These are phyloP conservation scores for Botrytis aclada DNA, from an alignment of 2,329 filamentous ascomycete genomes.

Conservation along the genomic window DNA sequence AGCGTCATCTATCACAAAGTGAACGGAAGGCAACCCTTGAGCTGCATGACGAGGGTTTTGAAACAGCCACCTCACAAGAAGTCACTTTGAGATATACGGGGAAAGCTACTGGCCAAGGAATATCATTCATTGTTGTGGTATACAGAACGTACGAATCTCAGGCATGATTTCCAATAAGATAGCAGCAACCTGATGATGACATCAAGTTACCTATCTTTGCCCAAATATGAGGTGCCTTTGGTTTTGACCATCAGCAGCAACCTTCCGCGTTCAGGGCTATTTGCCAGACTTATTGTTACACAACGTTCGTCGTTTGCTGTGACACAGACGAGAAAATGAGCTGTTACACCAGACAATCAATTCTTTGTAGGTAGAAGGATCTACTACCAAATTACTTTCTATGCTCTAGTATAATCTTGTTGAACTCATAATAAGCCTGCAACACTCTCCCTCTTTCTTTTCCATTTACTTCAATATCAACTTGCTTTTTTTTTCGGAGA, in stretches of 20 bases:
- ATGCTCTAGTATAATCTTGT: not conserved
- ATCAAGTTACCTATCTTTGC: not conserved
- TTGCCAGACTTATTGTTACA: not conserved
- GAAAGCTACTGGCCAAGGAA: not conserved
- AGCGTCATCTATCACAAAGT: not conserved
- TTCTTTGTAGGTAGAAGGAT: not conserved
- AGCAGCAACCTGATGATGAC: not conserved
- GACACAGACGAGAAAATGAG: not conserved
- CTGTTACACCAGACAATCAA: not conserved
- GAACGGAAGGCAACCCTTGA: not conserved
- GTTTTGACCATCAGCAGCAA: not conserved
- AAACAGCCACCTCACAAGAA: not conserved
- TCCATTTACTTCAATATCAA: not conserved
- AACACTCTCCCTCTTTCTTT: not conserved
- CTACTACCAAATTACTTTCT: not conserved
- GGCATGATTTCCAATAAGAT: not conserved
- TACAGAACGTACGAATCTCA: not conserved
- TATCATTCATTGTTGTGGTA: not conserved
- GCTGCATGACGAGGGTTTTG: not conserved
- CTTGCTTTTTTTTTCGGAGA: too few relatives aligned
- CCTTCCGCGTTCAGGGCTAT: not conserved
- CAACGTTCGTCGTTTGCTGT: not conserved
- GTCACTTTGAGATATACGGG: not conserved
- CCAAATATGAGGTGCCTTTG: not conserved
- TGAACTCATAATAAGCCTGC: not conserved